Conservation (phyloP, 2,329 filamentous ascomycete species). For the Sarocladiaceae sp. region DNA sequence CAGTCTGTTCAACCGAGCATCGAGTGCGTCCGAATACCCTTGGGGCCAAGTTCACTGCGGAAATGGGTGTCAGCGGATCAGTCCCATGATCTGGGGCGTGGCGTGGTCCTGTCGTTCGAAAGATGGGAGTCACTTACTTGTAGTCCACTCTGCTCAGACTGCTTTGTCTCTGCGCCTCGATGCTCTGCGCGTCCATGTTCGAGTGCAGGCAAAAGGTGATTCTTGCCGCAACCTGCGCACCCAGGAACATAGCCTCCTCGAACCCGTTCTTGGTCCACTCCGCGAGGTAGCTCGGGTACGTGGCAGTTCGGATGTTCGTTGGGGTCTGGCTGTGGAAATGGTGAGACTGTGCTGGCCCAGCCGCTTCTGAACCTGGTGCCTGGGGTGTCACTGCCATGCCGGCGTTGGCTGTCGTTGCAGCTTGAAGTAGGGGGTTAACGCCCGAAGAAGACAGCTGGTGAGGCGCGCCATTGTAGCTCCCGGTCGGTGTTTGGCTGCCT, state of each 20-base stretch:
- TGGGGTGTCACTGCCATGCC: constrained; percentile 32
- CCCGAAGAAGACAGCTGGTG: constrained; percentile 52
- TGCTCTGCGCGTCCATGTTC: constrained; percentile 45
- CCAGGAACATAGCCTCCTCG: constrained; percentile 82
- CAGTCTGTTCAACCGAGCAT: constrained; percentile 36
- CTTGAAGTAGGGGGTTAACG: constrained; percentile 87
- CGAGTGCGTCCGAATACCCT: constrained; percentile 46
- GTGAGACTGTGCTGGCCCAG: constrained; percentile 27
- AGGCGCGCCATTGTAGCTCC: constrained; percentile 46
- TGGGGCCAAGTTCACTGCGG: constrained; percentile 46
- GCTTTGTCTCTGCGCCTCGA: constrained; percentile 49
- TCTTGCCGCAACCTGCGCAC: constrained; percentile 74
- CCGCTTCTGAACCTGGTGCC: constrained; percentile 34
- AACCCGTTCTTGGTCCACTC: constrained; percentile 80
- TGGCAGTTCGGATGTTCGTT: constrained; percentile 72
- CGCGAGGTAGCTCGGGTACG: constrained; percentile 75
- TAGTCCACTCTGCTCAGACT: constrained; percentile 54
- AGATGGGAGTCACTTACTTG: constrained; percentile 40
- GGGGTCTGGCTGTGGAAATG: constrained; percentile 66
- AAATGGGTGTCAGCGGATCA: neutral
- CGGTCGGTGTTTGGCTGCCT: constrained; percentile 82
- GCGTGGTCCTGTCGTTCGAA: neutral
- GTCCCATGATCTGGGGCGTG: neutral
- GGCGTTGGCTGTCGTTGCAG: constrained; percentile 69
- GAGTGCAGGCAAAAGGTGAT: constrained; percentile 51